A percentile compares a stretch with the other conserved stretches of the same genome.
phyloP scores from a whole-genome alignment of 2,329 filamentous ascomycete genomes.

The Cadophora gregata region DNA sequence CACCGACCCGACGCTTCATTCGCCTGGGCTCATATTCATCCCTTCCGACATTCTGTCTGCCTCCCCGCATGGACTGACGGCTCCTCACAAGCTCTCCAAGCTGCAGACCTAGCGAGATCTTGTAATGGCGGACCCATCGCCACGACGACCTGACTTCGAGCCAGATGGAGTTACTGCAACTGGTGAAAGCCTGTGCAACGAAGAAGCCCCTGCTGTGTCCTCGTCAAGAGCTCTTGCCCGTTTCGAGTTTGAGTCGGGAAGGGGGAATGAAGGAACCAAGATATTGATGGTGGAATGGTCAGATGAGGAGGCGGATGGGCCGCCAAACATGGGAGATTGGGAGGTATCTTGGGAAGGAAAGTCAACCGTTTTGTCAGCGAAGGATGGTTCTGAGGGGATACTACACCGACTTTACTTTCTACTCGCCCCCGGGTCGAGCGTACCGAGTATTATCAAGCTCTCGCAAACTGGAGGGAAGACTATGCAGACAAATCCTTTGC shows the following conservation, averaged over 20 bases:
- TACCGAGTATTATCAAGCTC: constrained; percentile 77
- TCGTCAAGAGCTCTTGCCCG: constrained; percentile 71
- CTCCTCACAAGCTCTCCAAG: constrained; percentile 33
- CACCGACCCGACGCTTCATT: constrained; percentile 13
- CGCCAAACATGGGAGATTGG: constrained; percentile 61
- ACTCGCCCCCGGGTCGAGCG: constrained; percentile 71
- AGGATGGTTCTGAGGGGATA: constrained; percentile 47
- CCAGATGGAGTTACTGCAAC: constrained; percentile 33
- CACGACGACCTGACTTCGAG: constrained; percentile 35
- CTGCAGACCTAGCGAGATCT: constrained; percentile 24
- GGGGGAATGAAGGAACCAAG: constrained; percentile 84
- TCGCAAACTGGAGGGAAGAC: constrained; percentile 50
- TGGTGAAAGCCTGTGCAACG: constrained; percentile 36
- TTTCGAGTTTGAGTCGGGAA: constrained; percentile 83
- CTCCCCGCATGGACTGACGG: constrained; percentile 37
- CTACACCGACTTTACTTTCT: constrained; percentile 76
- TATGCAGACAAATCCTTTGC: constrained; percentile 77
- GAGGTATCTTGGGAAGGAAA: constrained; percentile 86
- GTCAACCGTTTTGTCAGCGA: constrained; percentile 66
- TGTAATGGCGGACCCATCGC: constrained; percentile 38
- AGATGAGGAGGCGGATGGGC: constrained; percentile 54
- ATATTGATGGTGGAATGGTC: constrained; percentile 95
- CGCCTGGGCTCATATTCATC: constrained; percentile 29
- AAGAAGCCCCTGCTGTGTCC: constrained; percentile 53
- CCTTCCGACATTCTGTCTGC: constrained; percentile 17